Evolutionary conservation across 2,329 filamentous ascomycete genomes (phyloP).

Genomic region (Ceratocystis harringtonii): DNA sequence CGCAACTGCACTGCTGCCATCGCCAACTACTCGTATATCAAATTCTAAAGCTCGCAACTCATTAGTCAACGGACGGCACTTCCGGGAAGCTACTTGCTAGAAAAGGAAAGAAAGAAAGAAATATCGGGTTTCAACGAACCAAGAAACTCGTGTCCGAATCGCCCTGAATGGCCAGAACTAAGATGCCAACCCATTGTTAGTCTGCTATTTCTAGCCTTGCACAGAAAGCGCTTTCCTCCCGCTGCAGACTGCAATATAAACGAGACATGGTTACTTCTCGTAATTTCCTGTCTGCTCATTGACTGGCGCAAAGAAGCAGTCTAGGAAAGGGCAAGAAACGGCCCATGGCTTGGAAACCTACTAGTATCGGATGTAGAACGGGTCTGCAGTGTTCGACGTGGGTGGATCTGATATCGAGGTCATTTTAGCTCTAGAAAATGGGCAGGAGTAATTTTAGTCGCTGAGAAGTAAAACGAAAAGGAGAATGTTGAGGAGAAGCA

Average conservation of each 20-base stretch:
- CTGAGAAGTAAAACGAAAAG: neutral
- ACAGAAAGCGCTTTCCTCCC: too few species aligned
- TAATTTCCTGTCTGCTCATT: constrained; percentile 11
- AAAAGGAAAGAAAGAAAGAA: too few species aligned
- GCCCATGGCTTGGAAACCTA: constrained; percentile 33
- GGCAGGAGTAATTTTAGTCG: neutral
- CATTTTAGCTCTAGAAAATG: neutral
- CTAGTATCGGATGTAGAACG: constrained; percentile 97
- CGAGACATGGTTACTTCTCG: neutral
- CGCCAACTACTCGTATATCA: constrained; percentile 82
- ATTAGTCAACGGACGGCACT: constrained; percentile 13
- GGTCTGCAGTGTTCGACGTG: constrained; percentile 34
- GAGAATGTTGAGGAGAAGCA: neutral
- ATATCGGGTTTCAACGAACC: constrained; percentile 37
- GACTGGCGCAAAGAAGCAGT: neutral
- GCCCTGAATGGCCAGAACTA: constrained; percentile 92
- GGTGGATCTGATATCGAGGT: neutral
- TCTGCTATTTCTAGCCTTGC: too few species aligned
- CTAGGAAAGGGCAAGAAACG: neutral
- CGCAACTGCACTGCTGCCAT: constrained; percentile 83
- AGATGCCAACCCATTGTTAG: constrained; percentile 6
- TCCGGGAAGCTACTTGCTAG: neutral
- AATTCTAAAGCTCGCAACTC: constrained; percentile 49
- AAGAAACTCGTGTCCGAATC: constrained; percentile 95
- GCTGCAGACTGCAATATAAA: neutral